Conservation (phyloP, 2,329 filamentous ascomycete species). For the Atkinsonella hypoxylon region DNA sequence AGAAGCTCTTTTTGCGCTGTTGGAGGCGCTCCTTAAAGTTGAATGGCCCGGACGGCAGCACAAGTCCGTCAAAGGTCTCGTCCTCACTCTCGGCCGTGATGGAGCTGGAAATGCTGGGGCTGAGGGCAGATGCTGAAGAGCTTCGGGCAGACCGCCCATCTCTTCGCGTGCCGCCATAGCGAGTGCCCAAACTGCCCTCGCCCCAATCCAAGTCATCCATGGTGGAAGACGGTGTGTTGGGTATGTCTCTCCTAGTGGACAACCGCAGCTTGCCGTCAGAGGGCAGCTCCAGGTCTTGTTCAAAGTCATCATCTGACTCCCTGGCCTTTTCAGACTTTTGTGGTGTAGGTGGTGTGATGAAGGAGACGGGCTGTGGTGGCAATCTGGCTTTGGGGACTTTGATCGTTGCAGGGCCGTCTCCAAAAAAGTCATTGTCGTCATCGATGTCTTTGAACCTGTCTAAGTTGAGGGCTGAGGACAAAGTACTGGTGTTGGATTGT, state of each 20-base stretch:
- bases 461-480: slow-evolving; percentile 40
- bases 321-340: slow-evolving; percentile 27
- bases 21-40: slow-evolving; percentile 72
- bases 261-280: slow-evolving; percentile 53
- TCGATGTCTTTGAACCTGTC: slow-evolving; percentile 54
- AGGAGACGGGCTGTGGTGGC: slow-evolving; percentile 36
- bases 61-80: slow-evolving; percentile 79
- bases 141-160: slow-evolving; percentile 71
- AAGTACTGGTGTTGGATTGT: slow-evolving; percentile 21
- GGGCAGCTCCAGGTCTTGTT: slow-evolving; percentile 61
- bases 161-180: slow-evolving; percentile 75
- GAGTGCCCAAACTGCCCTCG: slow-evolving; percentile 83
- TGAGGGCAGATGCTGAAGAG: slow-evolving; percentile 79
- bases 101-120: slow-evolving; percentile 84
- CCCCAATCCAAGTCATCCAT: slow-evolving; percentile 84
- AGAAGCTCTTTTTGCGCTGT: slow-evolving; percentile 52
- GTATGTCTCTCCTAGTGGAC: slow-evolving; percentile 47
- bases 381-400: slow-evolving; percentile 50
- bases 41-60: slow-evolving; percentile 72
- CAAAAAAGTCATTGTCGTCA: slow-evolving; percentile 51
- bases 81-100: slow-evolving; percentile 89
- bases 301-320: slow-evolving; percentile 52
- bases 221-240: slow-evolving; percentile 47
- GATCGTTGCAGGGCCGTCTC: slow-evolving; percentile 53
- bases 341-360: slow-evolving; percentile 45